Base-by-base conservation (phyloP, 805 yeast genomes). In the Saccharomyces cerevisiae region DNA sequence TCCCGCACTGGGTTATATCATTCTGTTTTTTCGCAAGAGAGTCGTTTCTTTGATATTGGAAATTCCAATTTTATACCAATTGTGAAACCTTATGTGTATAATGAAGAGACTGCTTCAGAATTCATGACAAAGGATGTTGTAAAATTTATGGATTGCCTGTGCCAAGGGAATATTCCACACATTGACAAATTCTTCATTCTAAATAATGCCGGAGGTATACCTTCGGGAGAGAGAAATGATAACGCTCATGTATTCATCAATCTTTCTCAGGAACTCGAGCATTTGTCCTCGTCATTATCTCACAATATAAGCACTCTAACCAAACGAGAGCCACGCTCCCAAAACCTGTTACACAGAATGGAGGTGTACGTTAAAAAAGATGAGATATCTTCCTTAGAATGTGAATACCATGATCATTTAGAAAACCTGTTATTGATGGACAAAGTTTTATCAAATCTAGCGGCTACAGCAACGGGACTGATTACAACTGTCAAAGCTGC, bases 171-270 rank as follows among this genome's bases (percentile, higher is more conserved):
- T 76, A n/a, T 74, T 84, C 60, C 64, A 1, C 52, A 56, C 29
- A 79, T 94, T 47, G 99, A 94, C 58, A 94, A 94, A 60, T 71
- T 92, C 29, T 80, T 92, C 6, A 82, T 84, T 57, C 73, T 94
- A 30, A 97, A 90, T 62, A 80, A 83, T 0, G 67, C 79, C 21
- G 99, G 99, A 1, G 99, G 99, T 0, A 85, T 89, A 6, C 98
- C 98, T 0, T 86, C 95, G 0, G 73, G 83, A 26, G 96, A 89
- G 65, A 76, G 98, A 55, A 79, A 82, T 55, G 82, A 83, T 54
- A 82, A 90, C 3, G 80, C 96, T 17, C 99, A 94, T 69, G 95
- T 94, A 1, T 85, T 86, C 56, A 83, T 92, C 55, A 92, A 94
- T 64, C 70, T 92, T 41, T 78, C 82, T 10, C 97, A 92, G 70